Base-by-base conservation (phyloP, 768 basidiomycete species). In the Chiua virens region DNA sequence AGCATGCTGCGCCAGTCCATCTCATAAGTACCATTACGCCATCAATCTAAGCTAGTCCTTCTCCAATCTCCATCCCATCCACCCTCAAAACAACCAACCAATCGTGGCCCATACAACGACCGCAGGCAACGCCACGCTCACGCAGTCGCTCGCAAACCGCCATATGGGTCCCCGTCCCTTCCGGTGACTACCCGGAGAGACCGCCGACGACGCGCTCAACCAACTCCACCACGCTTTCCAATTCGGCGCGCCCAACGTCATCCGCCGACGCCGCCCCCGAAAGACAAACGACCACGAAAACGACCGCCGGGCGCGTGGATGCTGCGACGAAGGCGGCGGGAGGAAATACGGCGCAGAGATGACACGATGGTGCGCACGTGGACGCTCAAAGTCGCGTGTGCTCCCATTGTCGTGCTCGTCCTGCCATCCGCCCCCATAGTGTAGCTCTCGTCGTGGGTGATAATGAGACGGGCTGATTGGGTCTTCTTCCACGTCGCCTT, bases 281-380 rank as follows among this genome's bases (percentile, higher is more conserved):
- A 85, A 73, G 21, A 75, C 73, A 59, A 87, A 86, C 17, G 78
- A 73, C 74, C 78, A 80, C 18, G 77, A 80, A 36, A 69, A 64
- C 64, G 71, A 68, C 40, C 40, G 62, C 60, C 49, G 54, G 54
- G 23, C 25, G n/a, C 57, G 61, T 18, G 51, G 42, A 22, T 62
- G 54, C 41, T 63, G 69, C 20, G 60, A 55, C 9, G 50, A 52
- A 34, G 73, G 74, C 14, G 71, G 72, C 4, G 75, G 73, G 27
- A 75, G 71, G 50, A 76, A 79, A 45, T 73, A 62, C 35, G 67
- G 59, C 35, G 53, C 42, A 25, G 53, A 8, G 4, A 37, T 8
- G 2, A 21, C 4, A 11, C 22, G 38, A 5, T 18, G 32, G 42
- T 42, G 54, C 22, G 14, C 15, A 39, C 34, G 42, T 8, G 38